phyloP scores from a whole-genome alignment of 2,329 filamentous ascomycete species.

The Colletotrichum sp. region DNA sequence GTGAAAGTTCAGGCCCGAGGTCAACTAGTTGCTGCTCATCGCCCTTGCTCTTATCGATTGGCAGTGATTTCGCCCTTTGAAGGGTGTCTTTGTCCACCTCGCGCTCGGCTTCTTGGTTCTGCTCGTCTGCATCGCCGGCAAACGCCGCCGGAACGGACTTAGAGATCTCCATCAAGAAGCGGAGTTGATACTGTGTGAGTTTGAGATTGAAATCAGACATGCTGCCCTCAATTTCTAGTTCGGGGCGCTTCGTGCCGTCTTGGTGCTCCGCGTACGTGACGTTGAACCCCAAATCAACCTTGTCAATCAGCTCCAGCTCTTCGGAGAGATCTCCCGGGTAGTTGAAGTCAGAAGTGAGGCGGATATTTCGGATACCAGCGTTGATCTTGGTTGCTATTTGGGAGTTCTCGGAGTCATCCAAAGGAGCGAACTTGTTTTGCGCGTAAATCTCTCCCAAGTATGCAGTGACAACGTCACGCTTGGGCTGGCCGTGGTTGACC shows the following conservation, averaged over 20 bases:
- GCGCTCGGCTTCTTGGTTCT: slow-evolving; percentile 75
- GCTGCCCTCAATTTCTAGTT: slow-evolving; percentile 87
- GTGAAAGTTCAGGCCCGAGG: slow-evolving; percentile 73
- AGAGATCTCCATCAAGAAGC: slow-evolving; percentile 86
- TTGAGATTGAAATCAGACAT: slow-evolving; percentile 94
- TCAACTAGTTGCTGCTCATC: slow-evolving; percentile 53
- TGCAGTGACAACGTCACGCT: slow-evolving; percentile 85
- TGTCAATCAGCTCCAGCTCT: slow-evolving; percentile 94
- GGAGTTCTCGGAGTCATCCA: slow-evolving; percentile 77
- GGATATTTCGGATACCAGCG: slow-evolving; percentile 89
- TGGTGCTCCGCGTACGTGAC: slow-evolving; percentile 91
- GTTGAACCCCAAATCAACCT: slow-evolving; percentile 92
- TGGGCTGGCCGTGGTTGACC: slow-evolving; percentile 70
- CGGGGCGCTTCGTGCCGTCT: slow-evolving; percentile 77
- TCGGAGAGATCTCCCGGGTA: slow-evolving; percentile 76
- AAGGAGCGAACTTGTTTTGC: slow-evolving; percentile 86
- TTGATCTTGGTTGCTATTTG: slow-evolving; percentile 88
- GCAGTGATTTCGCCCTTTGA: slow-evolving; percentile 47
- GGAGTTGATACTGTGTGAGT: slow-evolving; percentile 89
- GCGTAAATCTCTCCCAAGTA: slow-evolving; percentile 98
- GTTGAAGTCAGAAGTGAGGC: slow-evolving; percentile 87
- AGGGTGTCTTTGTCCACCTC: slow-evolving; percentile 69
- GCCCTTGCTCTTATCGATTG: slow-evolving; percentile 36
- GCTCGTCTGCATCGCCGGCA: slow-evolving; percentile 72
- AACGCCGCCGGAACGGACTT: slow-evolving; percentile 89